Base-by-base conservation (phyloP, 306 rosid species). In the Rosa rugosa region DNA sequence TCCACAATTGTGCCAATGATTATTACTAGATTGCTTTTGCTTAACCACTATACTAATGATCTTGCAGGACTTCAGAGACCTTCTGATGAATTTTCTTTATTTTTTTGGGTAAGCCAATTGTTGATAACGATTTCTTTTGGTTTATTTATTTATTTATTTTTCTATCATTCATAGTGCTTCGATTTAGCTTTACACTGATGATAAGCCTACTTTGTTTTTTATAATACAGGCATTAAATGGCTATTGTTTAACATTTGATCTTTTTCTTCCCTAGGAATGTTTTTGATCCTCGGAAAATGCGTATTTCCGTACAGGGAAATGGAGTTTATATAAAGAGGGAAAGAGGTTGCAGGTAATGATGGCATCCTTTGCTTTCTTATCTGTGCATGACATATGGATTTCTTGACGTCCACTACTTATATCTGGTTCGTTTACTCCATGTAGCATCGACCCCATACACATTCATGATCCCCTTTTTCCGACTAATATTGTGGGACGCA, bases 251-350 rank as follows among this genome's bases (percentile, higher is more conserved):
- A 54, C 60, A 2, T 57, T 71, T 49, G 40, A 45, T 66, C 66
- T 38, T 69, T 83, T 78, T 73, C 8, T 80, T 72, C 65, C 81
- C 67, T 83, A 94, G 98, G 90, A 86, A 94, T 85, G 89, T 94
- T 79, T 94, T 92, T 88, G 98, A 90, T 85, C 98, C 98, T 72
- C 97, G 98, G 27, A 94, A 92, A 75, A 92, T 94, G 94, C 94
- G 98, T 41, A 88, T 92, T 79, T 90, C 94, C 34, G 93, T 94
- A 23, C 94, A 91, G 85, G 98, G 97, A 76, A 94, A 95, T 86
- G 98, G 97, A 75, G 84, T 94, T 81, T 94, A 94, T 84, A 85
- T 94, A 51, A 94, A 94, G 75, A 90, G 98, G 80, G 98, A 94
- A 86, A 87, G 98, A 84, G 98, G 97, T 80, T 92, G 93, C 81